Conservation (phyloP, 306 rosid genomes). For the Cucurbita ficifolia region DNA sequence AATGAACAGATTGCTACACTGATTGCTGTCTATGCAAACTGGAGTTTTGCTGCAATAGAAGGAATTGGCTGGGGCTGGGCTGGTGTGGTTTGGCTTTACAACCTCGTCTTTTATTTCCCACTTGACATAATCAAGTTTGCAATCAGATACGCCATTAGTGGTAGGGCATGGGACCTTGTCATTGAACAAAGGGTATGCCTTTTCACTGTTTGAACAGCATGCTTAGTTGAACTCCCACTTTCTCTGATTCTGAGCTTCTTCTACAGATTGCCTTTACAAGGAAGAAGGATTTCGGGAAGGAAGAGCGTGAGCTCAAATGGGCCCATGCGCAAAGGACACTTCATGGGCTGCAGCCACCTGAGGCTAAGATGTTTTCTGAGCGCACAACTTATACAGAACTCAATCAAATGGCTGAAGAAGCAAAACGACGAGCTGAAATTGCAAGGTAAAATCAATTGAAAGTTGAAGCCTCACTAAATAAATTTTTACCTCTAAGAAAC, state of each 20-base stretch:
- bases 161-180: constrained; percentile 80
- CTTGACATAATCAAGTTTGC: constrained; percentile 63
- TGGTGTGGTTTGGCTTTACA: constrained; percentile 75
- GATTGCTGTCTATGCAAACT: constrained; percentile 61
- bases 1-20: constrained; percentile 53
- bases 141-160: constrained; percentile 57
- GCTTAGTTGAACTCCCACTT: neutral
- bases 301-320: constrained; percentile 75
- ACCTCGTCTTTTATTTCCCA: constrained; percentile 57
- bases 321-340: constrained; percentile 78
- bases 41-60: constrained; percentile 65
- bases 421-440: constrained; percentile 71
- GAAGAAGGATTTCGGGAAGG: constrained; percentile 65
- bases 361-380: constrained; percentile 41
- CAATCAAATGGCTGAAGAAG: constrained; percentile 78
- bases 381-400: constrained; percentile 38
- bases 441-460: constrained; percentile 34
- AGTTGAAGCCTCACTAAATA: neutral
- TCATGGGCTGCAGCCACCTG: constrained; percentile 77
- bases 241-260: constrained; percentile 2
- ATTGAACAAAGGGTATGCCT: constrained; percentile 59
- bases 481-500: neutral
- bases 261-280: constrained; percentile 64
- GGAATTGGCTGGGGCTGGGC: constrained; percentile 97
- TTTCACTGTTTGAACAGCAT: neutral